These are phyloP conservation scores for Tolypocladium pustulatum DNA, from an alignment of 2,329 filamentous ascomycete genomes.

Conservation along the genomic window DNA sequence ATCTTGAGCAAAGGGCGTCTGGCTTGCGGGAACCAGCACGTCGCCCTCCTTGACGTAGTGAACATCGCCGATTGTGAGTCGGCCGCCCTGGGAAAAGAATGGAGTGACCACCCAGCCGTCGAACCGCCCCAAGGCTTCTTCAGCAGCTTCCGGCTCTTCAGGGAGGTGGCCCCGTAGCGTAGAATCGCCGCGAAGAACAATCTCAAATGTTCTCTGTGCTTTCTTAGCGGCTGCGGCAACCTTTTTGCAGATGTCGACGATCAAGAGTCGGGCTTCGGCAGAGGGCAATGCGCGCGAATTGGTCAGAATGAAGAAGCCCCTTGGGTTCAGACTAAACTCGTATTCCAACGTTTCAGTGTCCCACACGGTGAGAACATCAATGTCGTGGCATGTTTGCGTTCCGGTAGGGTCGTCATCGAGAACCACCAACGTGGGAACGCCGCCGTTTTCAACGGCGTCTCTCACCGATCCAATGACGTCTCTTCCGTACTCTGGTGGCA, in stretches of 20 bases:
- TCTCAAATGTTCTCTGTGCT: conserved; percentile 32
- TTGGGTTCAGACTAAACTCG: conserved; percentile 28
- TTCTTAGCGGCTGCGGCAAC: conserved; percentile 31
- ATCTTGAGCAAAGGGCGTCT: conserved; percentile 45
- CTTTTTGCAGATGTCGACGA: conserved; percentile 36
- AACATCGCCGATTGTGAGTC: conserved; percentile 42
- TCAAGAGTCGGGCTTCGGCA: conserved; percentile 31
- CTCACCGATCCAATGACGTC: conserved; percentile 12
- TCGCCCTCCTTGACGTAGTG: conserved; percentile 47
- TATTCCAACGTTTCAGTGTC: conserved; percentile 29
- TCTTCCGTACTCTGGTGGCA: conserved; percentile 11
- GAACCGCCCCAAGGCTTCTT: conserved; percentile 33
- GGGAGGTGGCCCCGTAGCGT: conserved; percentile 46
- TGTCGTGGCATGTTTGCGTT: conserved; percentile 48
- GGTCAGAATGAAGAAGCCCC: conserved; percentile 49
- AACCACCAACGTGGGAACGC: conserved; percentile 24
- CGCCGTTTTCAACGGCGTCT: conserved; percentile 7
- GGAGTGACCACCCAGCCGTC: conserved; percentile 44
- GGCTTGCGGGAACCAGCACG: conserved; percentile 26
- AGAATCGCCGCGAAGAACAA: conserved; percentile 45
- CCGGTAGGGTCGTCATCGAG: conserved; percentile 49
- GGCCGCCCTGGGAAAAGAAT: conserved; percentile 46
- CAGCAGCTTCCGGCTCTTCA: conserved; percentile 38
- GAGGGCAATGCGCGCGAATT: conserved; percentile 45
- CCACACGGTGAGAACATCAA: conserved; percentile 44